Evolutionary conservation across 2,329 filamentous ascomycete species (phyloP), one percentile per base, ranked within the genome.

Genomic region (Fusarium zealandicum): DNA sequence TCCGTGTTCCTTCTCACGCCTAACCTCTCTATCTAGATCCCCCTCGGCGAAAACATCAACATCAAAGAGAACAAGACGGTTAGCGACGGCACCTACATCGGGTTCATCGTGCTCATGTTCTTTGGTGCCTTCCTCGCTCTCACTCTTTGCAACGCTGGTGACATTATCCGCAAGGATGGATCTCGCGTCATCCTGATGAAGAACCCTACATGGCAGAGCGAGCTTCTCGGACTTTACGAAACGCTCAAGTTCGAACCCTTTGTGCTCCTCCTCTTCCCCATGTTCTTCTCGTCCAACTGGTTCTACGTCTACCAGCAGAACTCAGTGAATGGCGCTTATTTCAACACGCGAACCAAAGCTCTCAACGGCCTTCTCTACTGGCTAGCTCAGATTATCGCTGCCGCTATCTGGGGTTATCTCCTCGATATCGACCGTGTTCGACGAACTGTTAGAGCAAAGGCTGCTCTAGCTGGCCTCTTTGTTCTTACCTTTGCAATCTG

Each of bases 101-200:
- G 87, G 33, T 95, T 96, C 77, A 86, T 96, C 59, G 81, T 95
- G n/a, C 84, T 96, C 64, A 95, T 92, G 78, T 79, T 89, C 46
- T 63, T 82, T 38, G 91, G 91, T 38, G 90, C 90, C 56, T 64
- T 84, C 12, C 78, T 96, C 2, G 84, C 89, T 25, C 85, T 90
- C 68, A 78, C 81, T 33, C 82, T 96, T 4, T 85, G 85, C 67
- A 85, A 95, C 67, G 89, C 90, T 31, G 83, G 83, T 64, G 82
- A 85, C 49, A 83, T 96, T 58, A 78, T 90, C 61, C 90, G 92
- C 57, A 79, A 82, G 31, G 91, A 96, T 70, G 90, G 91, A 53
- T 89, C 89, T 52, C 83, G 85, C 54, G 86, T 96, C 69, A 92
- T 96, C 59, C 75, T 93, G 59, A 96, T 93, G 89, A 93, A 95